These are phyloP conservation scores for Pisolithus albus DNA, from an alignment of 768 basidiomycete genomes.

Conservation along the genomic window DNA sequence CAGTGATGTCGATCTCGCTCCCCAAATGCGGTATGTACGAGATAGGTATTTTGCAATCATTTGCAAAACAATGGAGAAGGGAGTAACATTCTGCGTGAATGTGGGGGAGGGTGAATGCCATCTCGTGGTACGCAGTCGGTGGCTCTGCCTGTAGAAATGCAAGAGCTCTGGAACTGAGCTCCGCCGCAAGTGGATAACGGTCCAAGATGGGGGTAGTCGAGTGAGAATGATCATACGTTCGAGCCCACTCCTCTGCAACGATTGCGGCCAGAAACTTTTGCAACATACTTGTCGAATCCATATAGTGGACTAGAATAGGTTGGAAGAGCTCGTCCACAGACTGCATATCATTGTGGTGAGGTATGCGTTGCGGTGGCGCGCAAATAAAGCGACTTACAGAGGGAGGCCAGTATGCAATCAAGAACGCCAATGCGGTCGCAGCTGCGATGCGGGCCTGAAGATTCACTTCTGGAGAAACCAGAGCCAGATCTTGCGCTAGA, in stretches of 20 bases:
- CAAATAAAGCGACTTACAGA: conserved; percentile 32
- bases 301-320: conserved; percentile 70
- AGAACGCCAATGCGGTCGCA: conserved; percentile 67
- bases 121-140: conserved; percentile 85
- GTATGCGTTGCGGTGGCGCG: not conserved
- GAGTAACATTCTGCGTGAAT: conserved; percentile 75
- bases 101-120: conserved; percentile 72
- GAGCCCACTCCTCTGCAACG: conserved; percentile 90
- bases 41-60: conserved; percentile 82
- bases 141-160: conserved; percentile 66
- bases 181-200: conserved; percentile 50
- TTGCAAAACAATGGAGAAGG: conserved; percentile 73
- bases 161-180: conserved; percentile 64
- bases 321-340: conserved; percentile 62
- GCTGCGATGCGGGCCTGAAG: conserved; percentile 74
- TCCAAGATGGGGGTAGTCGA: conserved; percentile 43
- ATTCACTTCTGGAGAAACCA: conserved; percentile 70
- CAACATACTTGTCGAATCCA: conserved; percentile 84
- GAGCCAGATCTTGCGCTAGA: conserved; percentile 80
- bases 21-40: conserved; percentile 76
- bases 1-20: conserved; percentile 68
- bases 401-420: conserved; percentile 62
- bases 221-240: conserved; percentile 37
- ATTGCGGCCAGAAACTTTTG: conserved; percentile 84
- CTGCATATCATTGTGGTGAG: conserved; percentile 10